Evolutionary conservation across 164 flowering plant species (phyloP), one percentile per base, ranked within the genome.

Genomic region (Sextonia rubra): DNA sequence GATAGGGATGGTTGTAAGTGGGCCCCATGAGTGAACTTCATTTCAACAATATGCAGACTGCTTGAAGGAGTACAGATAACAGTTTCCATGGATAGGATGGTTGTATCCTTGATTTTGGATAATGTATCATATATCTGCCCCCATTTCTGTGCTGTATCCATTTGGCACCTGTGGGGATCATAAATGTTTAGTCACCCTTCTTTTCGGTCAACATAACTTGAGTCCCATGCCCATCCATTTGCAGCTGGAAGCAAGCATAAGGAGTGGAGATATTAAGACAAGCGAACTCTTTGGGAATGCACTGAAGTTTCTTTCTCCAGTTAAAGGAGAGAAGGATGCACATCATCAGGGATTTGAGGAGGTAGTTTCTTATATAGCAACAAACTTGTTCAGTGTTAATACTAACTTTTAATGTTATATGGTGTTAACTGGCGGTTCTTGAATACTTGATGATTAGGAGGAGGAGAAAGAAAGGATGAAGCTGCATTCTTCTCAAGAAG

Each of bases 171-270:
- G 5, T 37, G 44, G 44, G 44, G 44, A 37, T 37, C 44, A 37
- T 37, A 7, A 37, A 37, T 37, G 5, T 37, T 37, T 37, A 24
- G 26, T 15, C 22, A 22, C 15, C 44, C 58, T 44, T 24, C 58
- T 44, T 24, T 27, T 26, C 24, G 67, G 2, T 62, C 18, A 62
- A 7, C 26, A 27, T 23, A 62, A 62, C 65, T 23, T 62, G 65
- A 25, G 65, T 11, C 60, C 32, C 24, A 26, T 24, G 37, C 37
- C 68, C 24, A 29, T 27, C 32, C 52, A 56, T 76, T 76, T 64
- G 81, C 86, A 93, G 99, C 87, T 95, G 30, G 98, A 95, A 82
- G 90, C 91, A 82, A 88, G 96, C 73, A 86, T 91, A 27, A 82
- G 71, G 64, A 89, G 87, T 78, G 97, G 97, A 72, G 98, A 95